These are phyloP conservation scores for Chrysoporthe deuterocubensis DNA, from an alignment of 2,329 filamentous ascomycete species.

Conservation along the genomic window DNA sequence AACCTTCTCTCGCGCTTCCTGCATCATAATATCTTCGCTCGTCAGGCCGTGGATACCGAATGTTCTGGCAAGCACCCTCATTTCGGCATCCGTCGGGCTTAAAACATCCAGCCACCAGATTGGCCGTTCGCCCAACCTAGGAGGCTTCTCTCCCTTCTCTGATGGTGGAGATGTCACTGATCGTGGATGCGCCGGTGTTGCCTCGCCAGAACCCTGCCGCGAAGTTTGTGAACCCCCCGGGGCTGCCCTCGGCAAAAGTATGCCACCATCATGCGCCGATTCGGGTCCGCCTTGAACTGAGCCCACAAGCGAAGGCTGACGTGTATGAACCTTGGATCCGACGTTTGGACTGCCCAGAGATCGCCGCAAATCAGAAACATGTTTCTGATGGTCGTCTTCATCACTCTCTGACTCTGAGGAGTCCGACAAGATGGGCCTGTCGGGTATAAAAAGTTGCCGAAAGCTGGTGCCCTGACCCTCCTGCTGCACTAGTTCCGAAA, in stretches of 20 bases:
- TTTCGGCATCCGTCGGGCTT: slow-evolving; percentile 88
- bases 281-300: slow-evolving; percentile 31
- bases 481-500: slow-evolving; percentile 87
- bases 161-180: slow-evolving; percentile 39
- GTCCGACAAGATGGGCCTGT: slow-evolving; percentile 76
- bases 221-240: slow-evolving; percentile 33
- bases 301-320: slow-evolving; percentile 35
- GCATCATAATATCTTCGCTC: slow-evolving; percentile 94
- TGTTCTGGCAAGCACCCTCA: slow-evolving; percentile 89
- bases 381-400: slow-evolving; percentile 49
- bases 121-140: slow-evolving; percentile 75
- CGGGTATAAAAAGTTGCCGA: slow-evolving; percentile 85
- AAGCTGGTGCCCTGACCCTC: slow-evolving; percentile 69
- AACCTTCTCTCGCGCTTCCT: slow-evolving; percentile 97
- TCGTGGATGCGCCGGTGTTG: slow-evolving; percentile 51
- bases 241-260: slow-evolving; percentile 35
- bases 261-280: slow-evolving; percentile 30
- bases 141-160: slow-evolving; percentile 37
- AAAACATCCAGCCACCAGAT: slow-evolving; percentile 97
- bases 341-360: slow-evolving; percentile 31
- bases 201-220: slow-evolving; percentile 49
- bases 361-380: slow-evolving; percentile 20
- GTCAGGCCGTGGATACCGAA: slow-evolving; percentile 97
- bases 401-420: slow-evolving; percentile 70
- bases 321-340: slow-evolving; percentile 24